Evolutionary conservation across 1,284 basidiomycete species (phyloP), one percentile per base, ranked within the genome.

Genomic region (Singerocomus inundabilis): DNA sequence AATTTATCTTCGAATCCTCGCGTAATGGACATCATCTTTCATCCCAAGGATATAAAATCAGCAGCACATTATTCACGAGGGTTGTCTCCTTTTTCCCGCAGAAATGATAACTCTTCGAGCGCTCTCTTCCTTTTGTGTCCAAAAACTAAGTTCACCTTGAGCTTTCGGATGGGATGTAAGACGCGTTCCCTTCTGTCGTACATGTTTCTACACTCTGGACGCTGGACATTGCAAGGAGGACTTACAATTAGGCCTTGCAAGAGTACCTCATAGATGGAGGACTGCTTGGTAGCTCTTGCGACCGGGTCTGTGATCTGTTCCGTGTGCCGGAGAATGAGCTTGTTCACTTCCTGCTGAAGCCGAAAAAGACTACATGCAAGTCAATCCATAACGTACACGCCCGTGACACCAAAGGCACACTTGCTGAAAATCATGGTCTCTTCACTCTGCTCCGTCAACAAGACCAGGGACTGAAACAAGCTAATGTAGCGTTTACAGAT

Each of bases 371-470:
- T 97, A 54, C 9, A 13, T 52, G 40, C 13, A 25, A 32, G 41
- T 46, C 38, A 54, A 51, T 21, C 38, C 43, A 46, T 16, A 12
- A 26, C 3, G 26, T 24, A 6, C 29, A 3, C 35, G 7, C 26
- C 12, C 32, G 25, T 6, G n/a, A 15, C 15, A 15, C 16, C 21
- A 13, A 43, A 10, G 36, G 61, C 79, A 57, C 64, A 93, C 93
- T 93, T 93, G 12, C 88, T 85, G 62, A 95, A 96, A 40, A 95
- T 88, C 93, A 96, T 95, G 6, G 89, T 91, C 66, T 97, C 93
- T 57, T 94, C 91, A 36, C 84, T 85, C 57, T 91, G 86, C 42
- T 81, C 81, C 6, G 91, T 92, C 56, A 96, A 70, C 24, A 81
- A 79, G 18, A 93, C 81, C 55, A 93, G 84, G 3, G 86, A 84